Base-by-base conservation (phyloP, 2,329 filamentous ascomycete genomes). In the Trichoderma gracile region DNA sequence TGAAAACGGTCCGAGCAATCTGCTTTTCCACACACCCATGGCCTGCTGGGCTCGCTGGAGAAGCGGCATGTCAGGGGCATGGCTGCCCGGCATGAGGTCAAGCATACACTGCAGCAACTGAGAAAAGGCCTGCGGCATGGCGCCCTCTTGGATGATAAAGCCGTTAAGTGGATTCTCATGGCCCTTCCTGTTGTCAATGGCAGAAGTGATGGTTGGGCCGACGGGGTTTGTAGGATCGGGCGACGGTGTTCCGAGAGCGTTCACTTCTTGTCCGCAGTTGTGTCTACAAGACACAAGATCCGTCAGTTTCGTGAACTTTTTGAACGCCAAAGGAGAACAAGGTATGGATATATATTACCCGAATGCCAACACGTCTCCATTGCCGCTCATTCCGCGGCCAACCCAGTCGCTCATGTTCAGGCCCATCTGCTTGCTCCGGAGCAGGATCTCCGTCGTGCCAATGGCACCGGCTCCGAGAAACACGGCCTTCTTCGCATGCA, bases 381-480 rank as follows among this genome's bases (percentile, higher is more conserved):
- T 90, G 2, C 87, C 87, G 69, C 84, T 86, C 81, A 88, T 88
- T 63, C 82, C 81, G 64, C 80, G 79, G 5, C 86, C 86, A 9
- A 89, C 77, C 52, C 79, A 77, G 17, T 82, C 77, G 68, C 86
- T 89, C 77, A 87, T 81, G 0, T 75, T 69, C 12, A 90, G 73
- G 0, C 87, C 87, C 71, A 85, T 79, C 58, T 82, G 78, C 71
- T 81, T 86, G 69, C 85, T 88, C 52, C 86, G 77, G 6, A 89
- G 79, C 38, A 89, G 74, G 53, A 89, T 89, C 72, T 90, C 87
- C 0, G 87, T 89, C 0, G 86, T 88, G 1, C 86, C 87, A 15
- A 90, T 78, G 30, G 84, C 77, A 1, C 87, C 88, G 1, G 88
- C 88, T 5, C 87, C 88, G 12, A 90, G 79, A 70, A 90, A 89